Evolutionary conservation across 257 asterid genomes (phyloP).

Genomic region (Solanum ossicruentum): DNA sequence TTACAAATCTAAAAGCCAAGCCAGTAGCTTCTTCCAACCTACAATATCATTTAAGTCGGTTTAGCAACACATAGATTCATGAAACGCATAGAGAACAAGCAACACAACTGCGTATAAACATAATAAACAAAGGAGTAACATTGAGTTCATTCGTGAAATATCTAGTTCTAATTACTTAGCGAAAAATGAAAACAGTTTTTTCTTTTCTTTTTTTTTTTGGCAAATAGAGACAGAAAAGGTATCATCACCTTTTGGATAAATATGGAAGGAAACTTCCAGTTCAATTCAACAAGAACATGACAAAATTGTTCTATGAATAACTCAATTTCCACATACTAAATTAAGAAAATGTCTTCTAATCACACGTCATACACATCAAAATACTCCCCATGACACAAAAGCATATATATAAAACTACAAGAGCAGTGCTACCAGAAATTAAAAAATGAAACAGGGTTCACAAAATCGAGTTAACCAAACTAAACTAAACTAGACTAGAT

Average conservation of each 20-base stretch:
- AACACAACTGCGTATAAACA: not conserved
- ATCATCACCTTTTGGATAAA: not conserved
- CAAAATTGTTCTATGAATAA: not conserved
- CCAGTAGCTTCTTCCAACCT: constrained; percentile 99
- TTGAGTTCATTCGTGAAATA: not conserved
- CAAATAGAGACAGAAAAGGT: not conserved
- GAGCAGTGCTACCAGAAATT: not conserved
- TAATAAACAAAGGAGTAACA: not conserved
- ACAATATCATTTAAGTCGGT: constrained; percentile 10
- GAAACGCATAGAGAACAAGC: not conserved
- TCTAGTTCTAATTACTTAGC: not conserved
- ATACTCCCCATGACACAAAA: not conserved
- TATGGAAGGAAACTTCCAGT: not conserved
- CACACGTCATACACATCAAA: not conserved
- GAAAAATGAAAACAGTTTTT: not conserved
- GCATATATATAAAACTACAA: not conserved
- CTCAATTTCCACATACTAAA: not conserved
- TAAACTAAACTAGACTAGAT: not conserved
- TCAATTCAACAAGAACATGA: not conserved
- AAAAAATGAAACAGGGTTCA: not conserved
- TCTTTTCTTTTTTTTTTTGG: not conserved
- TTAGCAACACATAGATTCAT: constrained; percentile 12
- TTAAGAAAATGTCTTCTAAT: not conserved
- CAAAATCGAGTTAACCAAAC: no score
- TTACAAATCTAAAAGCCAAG: constrained; percentile 79